Evolutionary conservation across 1,139 yeast genomes (phyloP).

Genomic region (Kazachstania sp.): DNA sequence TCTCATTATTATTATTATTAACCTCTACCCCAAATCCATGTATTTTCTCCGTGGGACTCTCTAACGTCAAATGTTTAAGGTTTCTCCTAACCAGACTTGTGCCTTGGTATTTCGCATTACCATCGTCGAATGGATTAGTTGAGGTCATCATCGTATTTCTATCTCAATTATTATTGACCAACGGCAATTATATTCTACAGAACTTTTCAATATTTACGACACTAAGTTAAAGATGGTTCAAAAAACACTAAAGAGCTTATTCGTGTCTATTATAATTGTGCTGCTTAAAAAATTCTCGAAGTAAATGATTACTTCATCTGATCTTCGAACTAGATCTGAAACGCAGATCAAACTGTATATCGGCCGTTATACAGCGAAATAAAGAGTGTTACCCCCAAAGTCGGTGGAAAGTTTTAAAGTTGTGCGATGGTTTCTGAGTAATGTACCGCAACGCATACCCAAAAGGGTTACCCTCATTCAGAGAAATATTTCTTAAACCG

Average conservation of each 20-base stretch:
- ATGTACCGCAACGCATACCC: not conserved
- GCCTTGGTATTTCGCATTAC: constrained; percentile 33
- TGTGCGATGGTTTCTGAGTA: not conserved
- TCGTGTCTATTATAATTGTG: too few species aligned
- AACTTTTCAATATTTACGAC: too few species aligned
- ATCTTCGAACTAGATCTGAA: not conserved
- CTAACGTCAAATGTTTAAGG: constrained; percentile 58
- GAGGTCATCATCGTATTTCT: not conserved
- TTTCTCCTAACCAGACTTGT: constrained; percentile 66
- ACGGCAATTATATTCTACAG: too few species aligned
- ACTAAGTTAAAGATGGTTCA: too few species aligned
- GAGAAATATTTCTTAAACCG: not conserved
- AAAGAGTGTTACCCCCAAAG: too few species aligned
- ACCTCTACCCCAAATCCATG: not conserved
- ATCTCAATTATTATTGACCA: too few species aligned
- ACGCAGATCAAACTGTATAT: not conserved
- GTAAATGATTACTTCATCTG: too few species aligned
- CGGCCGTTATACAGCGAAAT: too few species aligned
- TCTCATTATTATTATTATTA: not conserved
- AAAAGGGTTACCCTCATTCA: not conserved
- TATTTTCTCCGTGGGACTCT: constrained; percentile 4
- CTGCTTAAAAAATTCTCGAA: too few species aligned
- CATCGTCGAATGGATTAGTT: not conserved
- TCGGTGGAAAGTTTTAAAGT: too few species aligned
- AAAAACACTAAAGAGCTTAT: too few species aligned